Base-by-base conservation (phyloP, 306 rosid species). In the Ormosia emarginata region DNA sequence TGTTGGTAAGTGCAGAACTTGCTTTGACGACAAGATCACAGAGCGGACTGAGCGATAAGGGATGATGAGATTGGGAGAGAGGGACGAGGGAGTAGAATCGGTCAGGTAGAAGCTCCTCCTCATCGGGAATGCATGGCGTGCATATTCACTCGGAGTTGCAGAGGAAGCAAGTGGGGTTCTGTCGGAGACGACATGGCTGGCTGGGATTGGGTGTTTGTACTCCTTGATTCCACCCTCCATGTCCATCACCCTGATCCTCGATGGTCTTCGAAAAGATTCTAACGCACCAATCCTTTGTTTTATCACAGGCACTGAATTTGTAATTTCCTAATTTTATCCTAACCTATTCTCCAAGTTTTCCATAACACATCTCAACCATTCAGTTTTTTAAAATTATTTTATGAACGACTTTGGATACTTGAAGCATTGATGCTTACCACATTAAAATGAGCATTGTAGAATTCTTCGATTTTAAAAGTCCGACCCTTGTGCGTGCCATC, bases 11-110 rank as follows among this genome's bases (percentile, higher is more conserved):
- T 0, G 86, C 91, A 2, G 93, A 79, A 77, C 82, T 79, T 18
- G 97, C 92, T 77, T 84, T 87, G 62, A 91, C 90, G 10, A 93
- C 92, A n/a, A 92, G 87, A 79, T 67, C 77, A 12, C 97, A 92
- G 74, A 92, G 92, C 10, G 85, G 86, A 3, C 88, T 80, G 2
- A 94, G 88, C 0, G 96, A 85, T 4, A 94, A 74, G 0, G 89
- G 90, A 1, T 74, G 53, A 4, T 74, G 40, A 18, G 96, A 88
- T n/a, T 59, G 63, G 32, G 86, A 83, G 46, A 68, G 78, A 1
- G 97, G 93, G 46, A 92, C 18, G 4, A 92, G 83, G 75, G 92
- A 90, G 85, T 94, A 94, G 75, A 94, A 90, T 85, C 91, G 88
- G 3, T 94, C 93, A 0, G 86, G 85, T 6, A 84, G 83, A 34